phyloP scores from a whole-genome alignment of 768 basidiomycete genomes.

The Rhodotorula toruloides region DNA sequence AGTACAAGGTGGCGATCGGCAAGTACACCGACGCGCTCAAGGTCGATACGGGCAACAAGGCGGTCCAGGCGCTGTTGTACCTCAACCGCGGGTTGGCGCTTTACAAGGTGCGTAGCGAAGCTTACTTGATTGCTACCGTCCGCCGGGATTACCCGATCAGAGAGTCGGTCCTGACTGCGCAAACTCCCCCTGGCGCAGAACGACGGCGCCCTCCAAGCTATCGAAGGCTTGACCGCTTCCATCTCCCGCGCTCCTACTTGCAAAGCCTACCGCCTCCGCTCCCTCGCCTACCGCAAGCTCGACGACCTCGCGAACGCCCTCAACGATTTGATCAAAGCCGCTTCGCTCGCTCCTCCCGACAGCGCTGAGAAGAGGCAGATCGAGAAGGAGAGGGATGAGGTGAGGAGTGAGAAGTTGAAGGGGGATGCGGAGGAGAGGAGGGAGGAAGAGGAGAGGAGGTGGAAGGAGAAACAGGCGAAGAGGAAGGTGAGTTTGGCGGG shows the following conservation, averaged over 20 bases:
- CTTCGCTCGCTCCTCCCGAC: conserved; percentile 61
- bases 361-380: conserved; percentile 57
- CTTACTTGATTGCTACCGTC: not conserved
- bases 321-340: conserved; percentile 69
- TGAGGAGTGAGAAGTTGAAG: not conserved
- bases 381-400: conserved; percentile 59
- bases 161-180: not conserved
- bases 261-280: conserved; percentile 80
- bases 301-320: conserved; percentile 67
- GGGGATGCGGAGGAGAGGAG: conserved; percentile 57
- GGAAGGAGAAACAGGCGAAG: conserved; percentile 49
- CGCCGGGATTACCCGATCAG: too few relatives aligned
- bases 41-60: conserved; percentile 65
- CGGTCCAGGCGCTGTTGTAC: conserved; percentile 70
- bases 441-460: conserved; percentile 61
- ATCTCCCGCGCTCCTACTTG: conserved; percentile 61
- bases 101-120: conserved; percentile 13
- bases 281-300: conserved; percentile 65
- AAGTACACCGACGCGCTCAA: conserved; percentile 64
- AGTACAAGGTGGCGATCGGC: conserved; percentile 58
- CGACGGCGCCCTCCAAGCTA: conserved; percentile 66
- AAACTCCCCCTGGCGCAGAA: conserved; percentile 52
- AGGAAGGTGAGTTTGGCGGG: conserved; percentile 67
- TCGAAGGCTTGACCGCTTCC: conserved; percentile 57
- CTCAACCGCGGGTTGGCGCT: conserved; percentile 74